Evolutionary conservation across 23 red algal species (phyloP), one percentile per base, ranked within the genome.

Genomic region (Gracilaria vermiculophylla): DNA sequence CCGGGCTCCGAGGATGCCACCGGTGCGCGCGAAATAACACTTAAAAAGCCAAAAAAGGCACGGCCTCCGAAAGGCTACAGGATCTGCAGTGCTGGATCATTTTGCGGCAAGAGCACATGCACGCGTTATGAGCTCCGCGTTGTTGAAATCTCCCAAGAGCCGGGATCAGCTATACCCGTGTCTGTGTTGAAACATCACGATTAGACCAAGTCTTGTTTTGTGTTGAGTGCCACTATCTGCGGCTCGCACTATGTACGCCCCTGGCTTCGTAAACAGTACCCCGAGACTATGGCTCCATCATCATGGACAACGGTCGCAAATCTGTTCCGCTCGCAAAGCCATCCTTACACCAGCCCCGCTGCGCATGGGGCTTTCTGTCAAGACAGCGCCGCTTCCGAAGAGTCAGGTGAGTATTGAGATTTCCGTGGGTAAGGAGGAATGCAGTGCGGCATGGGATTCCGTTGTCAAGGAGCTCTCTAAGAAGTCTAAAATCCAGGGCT

Each of bases 401-500:
- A 69, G 56, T 24, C 87, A 81, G 34, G 28, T 91, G 29, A 53
- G 73, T 20, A 14, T 91, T 56, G 87, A 91, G 62, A 91, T 91
- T 20, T 81, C 87, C 43, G 87, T 81, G 7, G 87, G 58, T 12
- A 53, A 52, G 42, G 87, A 91, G 51, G 87, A 91, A 56, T 91
- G 87, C 57, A 67, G 31, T 55, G 87, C 87, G 9, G 87, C 87
- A 49, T 91, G 87, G 87, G 31, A 80, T 62, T 71, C 72, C 2
- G 80, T 96, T 35, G 34, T 97, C 60, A 76, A 71, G 21, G 91
- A 95, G 34, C 67, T 93, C 14, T 49, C 69, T 5, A 94, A 98
- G 47, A 78, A 52, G 5, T 64, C 92, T 0, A 90, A 54, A 33
- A 85, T 98, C 17, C 74, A 93, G 3, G 96, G 96, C 29, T 98